Conservation (phyloP, 73 alveolate species). For the Tetrahymena malaccensis region DNA sequence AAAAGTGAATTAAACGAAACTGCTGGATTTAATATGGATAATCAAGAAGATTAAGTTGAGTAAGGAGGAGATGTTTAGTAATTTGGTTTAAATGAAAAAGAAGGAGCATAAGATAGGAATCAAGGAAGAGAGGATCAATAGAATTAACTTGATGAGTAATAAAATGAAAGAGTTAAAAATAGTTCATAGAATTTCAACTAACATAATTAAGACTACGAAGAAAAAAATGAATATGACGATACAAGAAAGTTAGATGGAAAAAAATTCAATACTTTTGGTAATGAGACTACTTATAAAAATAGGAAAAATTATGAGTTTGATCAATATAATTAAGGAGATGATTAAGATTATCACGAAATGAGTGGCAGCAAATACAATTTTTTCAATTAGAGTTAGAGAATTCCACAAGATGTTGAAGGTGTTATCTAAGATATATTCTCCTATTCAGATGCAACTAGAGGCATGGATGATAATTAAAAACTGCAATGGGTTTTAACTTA, state of each 20-base stretch:
- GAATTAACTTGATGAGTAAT: neutral
- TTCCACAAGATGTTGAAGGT: neutral
- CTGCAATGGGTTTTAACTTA: neutral
- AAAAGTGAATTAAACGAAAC: neutral
- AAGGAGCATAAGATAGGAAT: neutral
- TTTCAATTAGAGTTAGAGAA: neutral
- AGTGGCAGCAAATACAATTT: neutral
- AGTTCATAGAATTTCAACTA: neutral
- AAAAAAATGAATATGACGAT: neutral
- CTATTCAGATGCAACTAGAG: neutral
- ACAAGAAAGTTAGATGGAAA: neutral
- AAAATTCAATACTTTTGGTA: neutral
- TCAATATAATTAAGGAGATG: neutral
- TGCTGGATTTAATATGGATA: neutral
- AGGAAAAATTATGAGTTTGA: neutral
- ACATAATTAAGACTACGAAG: neutral
- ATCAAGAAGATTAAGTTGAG: neutral
- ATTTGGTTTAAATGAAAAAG: neutral
- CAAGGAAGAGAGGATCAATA: neutral
- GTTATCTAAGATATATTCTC: neutral
- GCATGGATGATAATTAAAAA: neutral
- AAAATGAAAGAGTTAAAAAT: neutral
- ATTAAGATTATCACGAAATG: neutral
- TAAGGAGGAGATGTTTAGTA: neutral
- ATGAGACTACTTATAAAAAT: neutral